Conservation (phyloP, 2,329 filamentous ascomycete species). For the Venturia pyrina region DNA sequence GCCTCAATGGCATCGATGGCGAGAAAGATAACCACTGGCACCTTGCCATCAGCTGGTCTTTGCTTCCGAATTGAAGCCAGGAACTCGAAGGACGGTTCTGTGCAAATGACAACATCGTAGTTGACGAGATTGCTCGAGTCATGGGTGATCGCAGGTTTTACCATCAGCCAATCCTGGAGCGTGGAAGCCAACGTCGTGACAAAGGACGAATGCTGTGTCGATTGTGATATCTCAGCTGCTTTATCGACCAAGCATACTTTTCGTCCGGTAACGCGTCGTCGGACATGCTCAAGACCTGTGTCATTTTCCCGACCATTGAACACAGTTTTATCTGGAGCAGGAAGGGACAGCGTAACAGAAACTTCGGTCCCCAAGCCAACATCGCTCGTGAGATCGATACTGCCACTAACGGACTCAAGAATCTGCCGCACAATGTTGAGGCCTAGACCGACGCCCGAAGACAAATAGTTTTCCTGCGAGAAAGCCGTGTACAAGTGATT, state of each 20-base stretch:
- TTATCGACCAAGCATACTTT: not conserved
- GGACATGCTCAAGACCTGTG: not conserved
- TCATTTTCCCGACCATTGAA: not conserved
- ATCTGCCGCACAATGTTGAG: constrained; percentile 31
- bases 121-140: not conserved
- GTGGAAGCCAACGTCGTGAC: not conserved
- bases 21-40: constrained; percentile 23
- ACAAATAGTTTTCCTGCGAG: constrained; percentile 28
- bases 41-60: constrained; percentile 12
- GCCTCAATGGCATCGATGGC: constrained; percentile 25
- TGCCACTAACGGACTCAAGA: constrained; percentile 26
- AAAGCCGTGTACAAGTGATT: constrained; percentile 29
- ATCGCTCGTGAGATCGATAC: constrained; percentile 26
- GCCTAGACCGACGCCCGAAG: constrained; percentile 29
- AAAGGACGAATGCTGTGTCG: not conserved
- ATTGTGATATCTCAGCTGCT: not conserved
- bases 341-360: constrained; percentile 19
- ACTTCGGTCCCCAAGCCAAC: constrained; percentile 28
- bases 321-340: not conserved
- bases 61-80: constrained; percentile 19
- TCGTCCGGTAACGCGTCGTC: not conserved
- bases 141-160: not conserved
- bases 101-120: constrained; percentile 24
- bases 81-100: constrained; percentile 24
- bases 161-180: not conserved